A percentile compares a stretch with the other conserved stretches of the same genome.
phyloP scores from a whole-genome alignment of 2,329 filamentous ascomycete species.

The Acrodontium crateriforme region DNA sequence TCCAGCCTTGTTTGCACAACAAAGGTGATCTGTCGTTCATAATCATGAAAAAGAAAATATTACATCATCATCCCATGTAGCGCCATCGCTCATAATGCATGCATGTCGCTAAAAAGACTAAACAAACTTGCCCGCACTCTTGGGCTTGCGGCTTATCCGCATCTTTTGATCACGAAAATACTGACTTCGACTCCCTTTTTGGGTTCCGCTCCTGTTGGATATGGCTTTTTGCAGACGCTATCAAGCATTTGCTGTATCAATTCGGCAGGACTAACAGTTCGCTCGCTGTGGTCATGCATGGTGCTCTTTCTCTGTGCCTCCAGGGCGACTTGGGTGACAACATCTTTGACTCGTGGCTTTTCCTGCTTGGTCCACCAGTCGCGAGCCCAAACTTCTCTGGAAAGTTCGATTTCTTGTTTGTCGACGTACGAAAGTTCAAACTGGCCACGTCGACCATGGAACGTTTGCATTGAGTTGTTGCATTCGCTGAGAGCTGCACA shows the following conservation, averaged over 20 bases:
- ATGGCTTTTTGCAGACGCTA: constrained; percentile 40
- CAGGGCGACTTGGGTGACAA: constrained; percentile 31
- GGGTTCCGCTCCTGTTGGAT: constrained; percentile 30
- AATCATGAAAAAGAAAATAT: too few species aligned
- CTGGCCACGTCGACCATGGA: constrained; percentile 19
- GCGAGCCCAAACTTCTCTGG: constrained; percentile 40
- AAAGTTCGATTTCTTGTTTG: constrained; percentile 36
- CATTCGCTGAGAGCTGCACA: constrained; percentile 15
- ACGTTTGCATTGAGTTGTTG: constrained; percentile 16
- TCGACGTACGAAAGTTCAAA: constrained; percentile 35
- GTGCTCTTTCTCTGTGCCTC: constrained; percentile 28
- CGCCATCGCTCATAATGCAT: too few species aligned
- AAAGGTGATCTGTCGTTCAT: too few species aligned
- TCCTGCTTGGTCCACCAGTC: constrained; percentile 55
- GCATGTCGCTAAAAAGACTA: too few species aligned
- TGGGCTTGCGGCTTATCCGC: constrained; percentile 13
- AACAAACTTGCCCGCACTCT: too few species aligned
- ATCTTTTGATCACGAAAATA: constrained; percentile 31
- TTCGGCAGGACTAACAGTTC: constrained; percentile 32
- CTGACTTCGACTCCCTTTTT: constrained; percentile 33
- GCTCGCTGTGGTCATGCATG: constrained; percentile 17
- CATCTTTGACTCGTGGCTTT: constrained; percentile 42
- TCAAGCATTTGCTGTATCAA: constrained; percentile 46
- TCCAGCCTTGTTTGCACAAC: too few species aligned
- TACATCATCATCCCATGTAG: too few species aligned